Base-by-base conservation (phyloP, 805 yeast species). In the Zygoascus bituminiphila region DNA sequence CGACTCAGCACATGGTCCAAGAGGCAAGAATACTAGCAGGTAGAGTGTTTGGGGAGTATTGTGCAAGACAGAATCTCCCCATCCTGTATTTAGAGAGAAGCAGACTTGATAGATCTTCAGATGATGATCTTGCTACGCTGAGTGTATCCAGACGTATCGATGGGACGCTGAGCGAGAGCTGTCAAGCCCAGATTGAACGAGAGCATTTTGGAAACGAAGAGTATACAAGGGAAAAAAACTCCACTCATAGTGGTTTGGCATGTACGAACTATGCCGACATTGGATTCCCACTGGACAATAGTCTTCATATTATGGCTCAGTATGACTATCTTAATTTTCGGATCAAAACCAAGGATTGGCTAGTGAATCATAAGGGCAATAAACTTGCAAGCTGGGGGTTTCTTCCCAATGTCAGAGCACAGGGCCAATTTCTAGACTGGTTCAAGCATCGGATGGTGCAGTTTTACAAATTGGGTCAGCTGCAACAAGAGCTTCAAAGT, bases 21-120 rank as follows among this genome's bases (percentile, higher is more conserved):
- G 68, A 62, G 49, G 38, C 62, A 1, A 43, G 53, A 25, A 23
- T 62, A 7, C 44, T 68, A 33, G 53, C 66, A n/a, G 67, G 69
- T 42, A 69, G 68, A 45, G 44, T 61, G 24, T 51, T 65, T 20
- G 55, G 68, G 1, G 39, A 50, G n/a, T 67, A 54, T 51, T 62
- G 66, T 20, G 19, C 45, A 1, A 43, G 54, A 5, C 51, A 64
- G 8, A 48, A 55, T 2, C 48, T 69, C 1, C 58, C 62, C 4
- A 42, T 68, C 4, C 48, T 62, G 12, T 54, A 54, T 22, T 53
- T 65, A 47, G 65, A 52, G 55, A 71, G 58, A 26, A 24, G 17
- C 8, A 14, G 23, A 22, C 39, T 37, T 3, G 12, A 15, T 2
- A 14, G 21, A 2, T 15, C 23, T n/a, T 19, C 17, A 5, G 25